Base-by-base conservation (phyloP, 75 land plant genomes). In the Sequoia sempervirens region DNA sequence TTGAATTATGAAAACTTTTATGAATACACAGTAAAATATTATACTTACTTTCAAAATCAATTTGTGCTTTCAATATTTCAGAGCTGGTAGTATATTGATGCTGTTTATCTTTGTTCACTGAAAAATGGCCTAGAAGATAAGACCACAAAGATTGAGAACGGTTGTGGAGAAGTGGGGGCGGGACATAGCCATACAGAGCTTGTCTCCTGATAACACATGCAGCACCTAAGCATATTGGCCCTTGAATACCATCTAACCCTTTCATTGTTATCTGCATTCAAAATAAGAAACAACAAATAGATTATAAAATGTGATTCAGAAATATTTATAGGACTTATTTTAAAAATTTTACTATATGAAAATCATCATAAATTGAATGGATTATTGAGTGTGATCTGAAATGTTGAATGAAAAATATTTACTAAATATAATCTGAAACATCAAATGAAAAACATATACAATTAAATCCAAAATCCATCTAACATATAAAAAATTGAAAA, bases 161-260 rank as follows among this genome's bases (percentile, higher is more conserved):
- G 0, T 69, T 40, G 34, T 91, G 90, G 83, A 93, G 32, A 13
- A 90, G 86, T 84, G 87, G 82, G 69, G 95, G 92, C 0, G 66
- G 26, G 66, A 87, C 84, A 79, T 93, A 93, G 17, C 95, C 95
- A 83, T 93, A 93, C 32, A 93, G 88, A 6, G 95, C 93, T 87
- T 88, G 95, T 75, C 95, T 87, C 32, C 85, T 86, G 91, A 93
- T 92, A 58, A 90, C 86, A 88, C 93, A 92, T 82, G 92, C 95
- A 41, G 93, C 90, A 13, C 95, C 95, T 75, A 93, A 90, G 85
- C 91, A 93, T 30, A 93, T 87, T 5, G 95, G 95, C 41, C 95
- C 93, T 87, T 93, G 95, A 82, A 93, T 87, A 0, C 93, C 95
- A 87, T 93, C 95, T 30, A 92, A 85, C 17, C 95, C 95, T 83